Conservation (phyloP, 192 early-diverging fungal species). For the Gigaspora rosea region DNA sequence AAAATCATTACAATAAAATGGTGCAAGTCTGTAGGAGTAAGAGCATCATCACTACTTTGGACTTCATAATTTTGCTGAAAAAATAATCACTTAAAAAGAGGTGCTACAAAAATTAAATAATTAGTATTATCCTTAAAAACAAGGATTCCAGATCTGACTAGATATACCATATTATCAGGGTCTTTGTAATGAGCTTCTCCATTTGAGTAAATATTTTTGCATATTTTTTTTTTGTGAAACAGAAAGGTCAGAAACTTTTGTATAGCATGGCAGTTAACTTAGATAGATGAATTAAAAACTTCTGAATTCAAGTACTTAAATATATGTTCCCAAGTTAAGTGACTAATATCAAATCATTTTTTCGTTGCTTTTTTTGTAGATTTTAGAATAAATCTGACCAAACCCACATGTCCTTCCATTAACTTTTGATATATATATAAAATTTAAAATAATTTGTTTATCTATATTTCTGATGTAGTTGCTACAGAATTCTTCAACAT, state of each 20-base stretch:
- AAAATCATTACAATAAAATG: slow-evolving; percentile 20
- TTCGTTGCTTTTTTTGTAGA: neutral
- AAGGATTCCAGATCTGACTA: slow-evolving; percentile 11
- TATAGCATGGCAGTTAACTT: neutral
- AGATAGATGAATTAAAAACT: neutral
- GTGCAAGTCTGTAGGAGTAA: neutral
- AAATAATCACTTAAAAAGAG: slow-evolving; percentile 14
- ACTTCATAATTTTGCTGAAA: slow-evolving; percentile 15
- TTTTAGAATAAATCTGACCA: neutral
- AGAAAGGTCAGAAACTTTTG: neutral
- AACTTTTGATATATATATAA: neutral
- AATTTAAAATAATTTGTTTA: neutral
- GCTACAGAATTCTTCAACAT: neutral
- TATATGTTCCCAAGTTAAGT: neutral
- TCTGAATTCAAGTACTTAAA: slow-evolving; percentile 1
- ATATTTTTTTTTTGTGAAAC: neutral
- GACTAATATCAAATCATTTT: neutral
- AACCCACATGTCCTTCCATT: slow-evolving; percentile 6
- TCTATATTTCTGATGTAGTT: neutral
- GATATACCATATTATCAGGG: neutral
- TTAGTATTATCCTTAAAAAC: neutral
- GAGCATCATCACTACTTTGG: neutral
- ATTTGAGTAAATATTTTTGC: neutral
- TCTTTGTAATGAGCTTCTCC: neutral
- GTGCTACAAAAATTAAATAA: slow-evolving; percentile 18